Evolutionary conservation across 202 grass and related monocot genomes (phyloP), one percentile per base, ranked within the genome.

Genomic region (Hordeum pubiflorum): DNA sequence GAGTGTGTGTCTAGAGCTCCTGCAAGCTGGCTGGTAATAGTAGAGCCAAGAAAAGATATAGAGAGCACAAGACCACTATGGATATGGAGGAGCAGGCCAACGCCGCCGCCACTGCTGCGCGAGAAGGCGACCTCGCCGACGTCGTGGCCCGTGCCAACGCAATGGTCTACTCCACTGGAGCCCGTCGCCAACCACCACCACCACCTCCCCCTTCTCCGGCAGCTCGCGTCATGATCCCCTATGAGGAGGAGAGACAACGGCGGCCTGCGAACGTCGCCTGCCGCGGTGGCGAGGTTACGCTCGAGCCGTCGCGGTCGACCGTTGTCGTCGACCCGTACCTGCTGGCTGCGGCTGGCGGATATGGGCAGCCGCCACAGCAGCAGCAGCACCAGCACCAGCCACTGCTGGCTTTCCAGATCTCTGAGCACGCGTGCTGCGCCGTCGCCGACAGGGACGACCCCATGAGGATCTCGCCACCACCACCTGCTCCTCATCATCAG

Each of bases 111-210:
- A 24, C 82, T 14, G 23, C 23, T 43, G 79, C 83, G 40, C 83
- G 82, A 6, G 87, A 86, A 10, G 87, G 87, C 32, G 87, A 89
- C 83, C 87, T 89, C 74, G 79, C 87, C 83, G 87, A 86, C 68
- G 74, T 89, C 41, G 87, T 89, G 4, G 83, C 79, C 52, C 79
- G 68, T 31, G 83, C 87, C 4, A 40, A 48, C 43, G 40, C 66
- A 89, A 74, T 84, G 58, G 36, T 59, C 0, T 50, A 39, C 15
- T 50, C 84, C 24, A 50, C 69, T 7, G n/a, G 41, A 52, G 15
- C 46, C 31, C 77, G 46, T 50, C 71, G 15, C 13, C 63, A 21
- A 17, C 56, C 43, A 0, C 57, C 57, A 0, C 57, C 57, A 44
- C 38, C 46, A 17, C 46, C 66, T 43, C 66, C 65, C 14, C 21